Conservation (phyloP, 768 basidiomycete genomes). For the Gymnopilus dilepis region DNA sequence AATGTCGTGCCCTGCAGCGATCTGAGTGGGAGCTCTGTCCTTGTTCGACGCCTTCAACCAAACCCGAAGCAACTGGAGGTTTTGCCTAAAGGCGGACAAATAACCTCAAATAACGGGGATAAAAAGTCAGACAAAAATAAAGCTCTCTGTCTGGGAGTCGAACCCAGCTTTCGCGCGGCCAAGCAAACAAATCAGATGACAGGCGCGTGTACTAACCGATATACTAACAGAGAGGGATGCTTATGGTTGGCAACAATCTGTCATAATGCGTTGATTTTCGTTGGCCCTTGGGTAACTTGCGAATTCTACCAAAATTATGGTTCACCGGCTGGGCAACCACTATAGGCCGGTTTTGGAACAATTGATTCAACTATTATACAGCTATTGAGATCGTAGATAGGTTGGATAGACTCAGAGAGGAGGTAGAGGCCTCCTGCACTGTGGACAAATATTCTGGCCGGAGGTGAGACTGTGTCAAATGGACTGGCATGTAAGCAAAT, state of each 20-base stretch:
- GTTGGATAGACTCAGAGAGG: slow-evolving; percentile 55
- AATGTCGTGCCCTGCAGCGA: no score
- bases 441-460: slow-evolving; percentile 85
- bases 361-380: no score
- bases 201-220: slow-evolving; percentile 24
- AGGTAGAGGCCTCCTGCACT: slow-evolving; percentile 84
- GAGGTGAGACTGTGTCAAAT: slow-evolving; percentile 6
- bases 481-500: not conserved
- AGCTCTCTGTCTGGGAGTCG: slow-evolving; percentile 23
- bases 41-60: no score
- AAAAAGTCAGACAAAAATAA: not conserved
- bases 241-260: no score
- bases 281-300: no score
- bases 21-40: no score
- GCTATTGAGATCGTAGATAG: not conserved
- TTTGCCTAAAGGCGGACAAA: not conserved
- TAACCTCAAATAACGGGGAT: not conserved
- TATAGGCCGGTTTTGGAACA: no score
- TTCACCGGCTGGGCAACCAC: no score
- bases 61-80: not conserved
- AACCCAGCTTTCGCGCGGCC: slow-evolving; percentile 23
- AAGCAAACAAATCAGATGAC: not conserved
- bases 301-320: no score
- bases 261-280: no score
- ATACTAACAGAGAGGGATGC: slow-evolving; percentile 18